Conservation (phyloP, 768 basidiomycete species). For the Russula dissimulans region DNA sequence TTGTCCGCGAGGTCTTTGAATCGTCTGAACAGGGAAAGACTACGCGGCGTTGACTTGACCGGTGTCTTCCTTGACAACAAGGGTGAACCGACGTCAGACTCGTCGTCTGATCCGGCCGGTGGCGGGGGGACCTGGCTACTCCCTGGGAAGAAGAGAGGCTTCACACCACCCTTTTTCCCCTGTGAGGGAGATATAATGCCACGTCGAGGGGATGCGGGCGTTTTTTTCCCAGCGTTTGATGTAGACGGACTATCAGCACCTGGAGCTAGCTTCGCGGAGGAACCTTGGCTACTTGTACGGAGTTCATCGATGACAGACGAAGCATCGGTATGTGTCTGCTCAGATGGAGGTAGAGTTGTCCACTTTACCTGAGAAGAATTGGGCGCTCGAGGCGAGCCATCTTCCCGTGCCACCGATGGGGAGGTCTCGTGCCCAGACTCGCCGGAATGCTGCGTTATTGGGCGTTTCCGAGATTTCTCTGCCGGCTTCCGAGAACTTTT, state of each 20-base stretch:
- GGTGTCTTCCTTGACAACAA: constrained; percentile 2
- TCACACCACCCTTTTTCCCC: not conserved
- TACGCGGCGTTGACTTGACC: not conserved
- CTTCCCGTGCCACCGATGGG: not conserved
- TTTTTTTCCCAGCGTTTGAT: not conserved
- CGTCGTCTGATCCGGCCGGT: constrained; percentile 9
- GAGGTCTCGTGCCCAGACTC: not conserved
- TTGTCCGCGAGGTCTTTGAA: constrained; percentile 11
- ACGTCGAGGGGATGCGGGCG: not conserved
- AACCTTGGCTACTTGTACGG: constrained; percentile 5
- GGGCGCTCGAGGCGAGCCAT: not conserved
- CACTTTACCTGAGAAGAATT: constrained; percentile 1
- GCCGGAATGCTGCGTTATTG: not conserved
- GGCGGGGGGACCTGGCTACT: constrained; percentile 14
- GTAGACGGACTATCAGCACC: not conserved
- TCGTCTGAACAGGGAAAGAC: not conserved
- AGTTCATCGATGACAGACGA: constrained; percentile 4
- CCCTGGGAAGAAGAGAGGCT: constrained; percentile 15
- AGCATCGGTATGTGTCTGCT: not conserved
- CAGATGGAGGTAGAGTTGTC: not conserved
- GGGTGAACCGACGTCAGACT: not conserved
- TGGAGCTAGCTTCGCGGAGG: not conserved
- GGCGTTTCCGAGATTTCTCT: not conserved
- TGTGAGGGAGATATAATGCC: not conserved
- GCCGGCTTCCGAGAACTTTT: not conserved